These are phyloP conservation scores for Nannizziopsis arthrosporioides DNA, from an alignment of 2,329 filamentous ascomycete species.

Conservation along the genomic window DNA sequence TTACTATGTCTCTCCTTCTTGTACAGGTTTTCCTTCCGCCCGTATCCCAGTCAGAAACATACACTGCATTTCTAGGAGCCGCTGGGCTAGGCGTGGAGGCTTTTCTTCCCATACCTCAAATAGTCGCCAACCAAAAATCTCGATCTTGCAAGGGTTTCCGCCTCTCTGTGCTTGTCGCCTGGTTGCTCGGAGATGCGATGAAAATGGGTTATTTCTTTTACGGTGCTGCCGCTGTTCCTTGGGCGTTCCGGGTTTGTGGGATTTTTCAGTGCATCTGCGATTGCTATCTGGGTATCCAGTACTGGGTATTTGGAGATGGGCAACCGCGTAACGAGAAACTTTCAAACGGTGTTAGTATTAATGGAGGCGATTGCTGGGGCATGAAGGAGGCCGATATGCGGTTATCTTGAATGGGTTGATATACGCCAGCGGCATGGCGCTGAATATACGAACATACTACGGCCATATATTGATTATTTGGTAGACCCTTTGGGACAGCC, in stretches of 20 bases:
- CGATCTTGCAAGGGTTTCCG: slow-evolving; percentile 41
- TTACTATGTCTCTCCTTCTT: slow-evolving; percentile 38
- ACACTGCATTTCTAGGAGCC: slow-evolving; percentile 36
- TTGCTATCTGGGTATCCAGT: slow-evolving; percentile 37
- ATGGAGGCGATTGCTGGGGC: slow-evolving; percentile 13
- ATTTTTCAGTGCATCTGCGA: slow-evolving; percentile 41
- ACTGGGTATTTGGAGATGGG: slow-evolving; percentile 32
- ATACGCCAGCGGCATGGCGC: not conserved
- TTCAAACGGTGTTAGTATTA: not conserved
- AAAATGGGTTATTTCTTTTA: slow-evolving; percentile 42
- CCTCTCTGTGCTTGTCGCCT: slow-evolving; percentile 37
- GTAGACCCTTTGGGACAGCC: not conserved
- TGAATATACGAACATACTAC: not conserved
- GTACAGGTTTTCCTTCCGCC: slow-evolving; percentile 44
- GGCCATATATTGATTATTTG: slow-evolving; percentile 2
- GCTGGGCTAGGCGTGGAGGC: slow-evolving; percentile 39
- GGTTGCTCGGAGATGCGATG: slow-evolving; percentile 40
- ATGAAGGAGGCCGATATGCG: slow-evolving; percentile 15
- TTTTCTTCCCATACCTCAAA: slow-evolving; percentile 38
- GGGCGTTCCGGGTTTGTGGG: slow-evolving; percentile 39
- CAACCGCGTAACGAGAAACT: not conserved
- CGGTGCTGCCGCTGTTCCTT: slow-evolving; percentile 34
- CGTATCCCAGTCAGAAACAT: slow-evolving; percentile 32
- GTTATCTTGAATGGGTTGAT: slow-evolving; percentile 4
- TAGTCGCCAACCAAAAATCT: slow-evolving; percentile 37